These are phyloP conservation scores for Syzygium aqueum DNA, from an alignment of 345 rosid genomes.

Conservation along the genomic window DNA sequence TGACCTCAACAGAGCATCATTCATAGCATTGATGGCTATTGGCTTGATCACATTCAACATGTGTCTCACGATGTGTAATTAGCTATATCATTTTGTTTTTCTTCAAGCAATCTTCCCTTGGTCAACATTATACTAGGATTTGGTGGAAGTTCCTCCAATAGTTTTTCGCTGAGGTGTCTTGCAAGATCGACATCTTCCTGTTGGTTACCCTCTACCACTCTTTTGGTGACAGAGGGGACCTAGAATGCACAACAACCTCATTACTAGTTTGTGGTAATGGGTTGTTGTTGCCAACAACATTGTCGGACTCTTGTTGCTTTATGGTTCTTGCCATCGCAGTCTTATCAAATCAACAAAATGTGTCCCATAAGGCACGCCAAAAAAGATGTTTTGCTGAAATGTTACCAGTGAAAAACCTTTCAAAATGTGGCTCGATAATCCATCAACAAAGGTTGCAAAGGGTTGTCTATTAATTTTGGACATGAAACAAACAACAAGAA, in stretches of 20 bases:
- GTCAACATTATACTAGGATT: background rate
- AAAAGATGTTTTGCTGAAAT: no score
- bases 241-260: background rate
- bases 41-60: background rate
- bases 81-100: background rate
- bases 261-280: background rate
- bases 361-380: background rate
- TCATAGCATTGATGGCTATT: background rate
- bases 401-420: no score
- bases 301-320: rapidly evolving
- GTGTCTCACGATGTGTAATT: background rate
- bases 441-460: background rate
- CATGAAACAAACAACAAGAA: background rate
- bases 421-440: background rate
- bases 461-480: background rate
- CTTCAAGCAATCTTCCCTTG: background rate
- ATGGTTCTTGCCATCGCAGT: background rate
- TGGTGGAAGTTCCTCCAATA: background rate
- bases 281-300: background rate
- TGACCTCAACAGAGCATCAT: background rate
- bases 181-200: background rate
- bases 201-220: background rate
- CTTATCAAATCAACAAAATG: no score
- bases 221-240: background rate
- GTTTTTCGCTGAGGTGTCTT: background rate